Conservation (phyloP, 2,329 filamentous ascomycete genomes). For the Xylariaceae sp. region DNA sequence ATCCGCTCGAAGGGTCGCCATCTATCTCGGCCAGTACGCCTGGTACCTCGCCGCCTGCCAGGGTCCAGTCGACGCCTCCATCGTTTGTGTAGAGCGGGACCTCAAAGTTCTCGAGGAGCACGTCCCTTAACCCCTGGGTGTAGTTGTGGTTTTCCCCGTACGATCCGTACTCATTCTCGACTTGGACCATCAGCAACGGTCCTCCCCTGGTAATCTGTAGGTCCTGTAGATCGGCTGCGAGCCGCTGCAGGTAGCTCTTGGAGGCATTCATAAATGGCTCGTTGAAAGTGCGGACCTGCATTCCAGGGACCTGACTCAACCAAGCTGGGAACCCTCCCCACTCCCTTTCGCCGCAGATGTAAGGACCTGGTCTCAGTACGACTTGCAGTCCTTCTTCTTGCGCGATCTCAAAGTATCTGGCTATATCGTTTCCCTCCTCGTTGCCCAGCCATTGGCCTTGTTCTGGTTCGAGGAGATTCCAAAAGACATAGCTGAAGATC, state of each 20-base stretch:
- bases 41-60: slow-evolving; percentile 38
- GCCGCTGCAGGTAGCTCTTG: slow-evolving; percentile 32
- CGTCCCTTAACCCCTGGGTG: slow-evolving; percentile 34
- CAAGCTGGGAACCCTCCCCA: slow-evolving; percentile 46
- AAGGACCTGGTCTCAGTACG: slow-evolving; percentile 43
- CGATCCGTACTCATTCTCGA: slow-evolving; percentile 49
- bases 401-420: slow-evolving; percentile 41
- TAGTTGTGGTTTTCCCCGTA: slow-evolving; percentile 43
- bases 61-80: slow-evolving; percentile 37
- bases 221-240: slow-evolving; percentile 31
- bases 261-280: slow-evolving; percentile 34
- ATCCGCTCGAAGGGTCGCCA: slow-evolving; percentile 36
- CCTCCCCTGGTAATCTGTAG: slow-evolving; percentile 39
- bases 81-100: slow-evolving; percentile 46
- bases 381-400: slow-evolving; percentile 43
- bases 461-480: slow-evolving; percentile 42
- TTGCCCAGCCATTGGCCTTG: slow-evolving; percentile 33
- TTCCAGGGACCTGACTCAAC: slow-evolving; percentile 35
- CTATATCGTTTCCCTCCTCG: slow-evolving; percentile 41
- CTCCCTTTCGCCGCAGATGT: slow-evolving; percentile 45
- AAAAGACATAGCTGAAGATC: slow-evolving; percentile 47
- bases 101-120: slow-evolving; percentile 38
- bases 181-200: slow-evolving; percentile 45
- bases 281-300: slow-evolving; percentile 38
- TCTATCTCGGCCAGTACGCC: slow-evolving; percentile 43